phyloP scores from a whole-genome alignment of 768 basidiomycete genomes.

The Psilocybe subaeruginosa region DNA sequence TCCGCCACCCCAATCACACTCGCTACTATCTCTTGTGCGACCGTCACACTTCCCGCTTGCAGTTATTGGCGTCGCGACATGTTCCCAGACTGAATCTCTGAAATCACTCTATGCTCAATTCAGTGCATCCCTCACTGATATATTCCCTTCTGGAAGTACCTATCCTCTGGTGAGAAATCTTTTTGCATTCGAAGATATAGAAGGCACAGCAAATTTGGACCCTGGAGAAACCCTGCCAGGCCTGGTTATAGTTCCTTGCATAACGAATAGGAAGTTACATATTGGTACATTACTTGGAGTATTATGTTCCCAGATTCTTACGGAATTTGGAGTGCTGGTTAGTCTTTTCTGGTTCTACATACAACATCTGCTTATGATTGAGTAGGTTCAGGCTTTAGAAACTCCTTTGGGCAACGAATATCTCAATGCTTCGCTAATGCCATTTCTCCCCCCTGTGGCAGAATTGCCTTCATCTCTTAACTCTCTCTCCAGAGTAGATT shows the following conservation, averaged over 20 bases:
- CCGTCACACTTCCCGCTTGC: constrained; percentile 85
- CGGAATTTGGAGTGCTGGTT: constrained; percentile 86
- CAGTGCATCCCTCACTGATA: constrained; percentile 60
- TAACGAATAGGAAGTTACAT: constrained; percentile 88
- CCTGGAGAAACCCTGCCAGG: constrained; percentile 61
- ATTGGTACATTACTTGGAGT: constrained; percentile 89
- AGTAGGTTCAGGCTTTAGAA: constrained; percentile 77
- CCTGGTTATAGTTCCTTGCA: constrained; percentile 79
- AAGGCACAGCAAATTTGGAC: constrained; percentile 55
- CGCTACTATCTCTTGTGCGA: constrained; percentile 71
- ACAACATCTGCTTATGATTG: constrained; percentile 4
- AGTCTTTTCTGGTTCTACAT: constrained; percentile 28
- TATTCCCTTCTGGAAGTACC: constrained; percentile 67
- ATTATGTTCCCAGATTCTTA: constrained; percentile 84
- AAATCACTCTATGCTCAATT: constrained; percentile 66
- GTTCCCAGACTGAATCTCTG: constrained; percentile 55
- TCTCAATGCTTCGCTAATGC: constrained; percentile 70
- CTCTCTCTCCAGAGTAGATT: constrained; percentile 42
- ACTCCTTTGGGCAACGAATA: constrained; percentile 86
- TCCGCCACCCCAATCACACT: constrained; percentile 70
- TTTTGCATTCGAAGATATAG: constrained; percentile 84
- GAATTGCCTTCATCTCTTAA: constrained; percentile 66
- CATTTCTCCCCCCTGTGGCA: constrained; percentile 58
- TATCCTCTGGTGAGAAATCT: constrained; percentile 83
- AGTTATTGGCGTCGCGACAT: constrained; percentile 85